Evolutionary conservation across 2,329 filamentous ascomycete genomes (phyloP), one percentile per base, ranked within the genome.

Genomic region (Alternaria ventricosa): DNA sequence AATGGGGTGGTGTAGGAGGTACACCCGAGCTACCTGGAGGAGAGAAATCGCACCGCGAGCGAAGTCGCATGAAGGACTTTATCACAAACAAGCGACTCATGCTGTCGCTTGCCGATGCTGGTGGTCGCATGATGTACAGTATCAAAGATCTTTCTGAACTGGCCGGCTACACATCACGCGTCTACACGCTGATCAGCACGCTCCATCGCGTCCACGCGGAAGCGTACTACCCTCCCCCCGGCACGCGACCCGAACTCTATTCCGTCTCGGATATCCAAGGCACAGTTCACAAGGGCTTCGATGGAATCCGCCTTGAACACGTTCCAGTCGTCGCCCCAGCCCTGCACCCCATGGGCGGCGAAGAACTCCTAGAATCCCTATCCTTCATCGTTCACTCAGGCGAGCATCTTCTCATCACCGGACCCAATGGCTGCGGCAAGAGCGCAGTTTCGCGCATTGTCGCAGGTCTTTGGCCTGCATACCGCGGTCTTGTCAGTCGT

Each of bases 61-160:
- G 92, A 50, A 89, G 90, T 60, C 92, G 96, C 44, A 99, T 98
- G 93, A 96, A 96, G 82, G 93, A 97, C 33, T 99, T 99, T 81
- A 97, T 99, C 81, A 99, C 96, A 12, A 99, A 99, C 83, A 98
- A 99, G 81, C 90, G 96, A 5, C 89, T 99, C 43, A 98, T 99
- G 96, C 87, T 99, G 30, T 98, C 95, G 15, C 87, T 99, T 41
- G 96, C 96, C 10, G 96, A 99, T 80, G 96, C 96, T 2, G 96
- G 96, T 63, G 95, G 95, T 25, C 88, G 96, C 50, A 97, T 99
- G 93, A 99, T 99, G 96, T 99, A 99, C 84, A 96, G 92, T 66
- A 97, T 99, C 84, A 99, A 99, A 82, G 96, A 99, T 76, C 88
- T 99, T 36, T 94, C 94, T 2, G 96, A 99, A 78, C 85, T 99